Evolutionary conservation across 2,329 filamentous ascomycete genomes (phyloP).

Genomic region (Amauroascus verrucosus): DNA sequence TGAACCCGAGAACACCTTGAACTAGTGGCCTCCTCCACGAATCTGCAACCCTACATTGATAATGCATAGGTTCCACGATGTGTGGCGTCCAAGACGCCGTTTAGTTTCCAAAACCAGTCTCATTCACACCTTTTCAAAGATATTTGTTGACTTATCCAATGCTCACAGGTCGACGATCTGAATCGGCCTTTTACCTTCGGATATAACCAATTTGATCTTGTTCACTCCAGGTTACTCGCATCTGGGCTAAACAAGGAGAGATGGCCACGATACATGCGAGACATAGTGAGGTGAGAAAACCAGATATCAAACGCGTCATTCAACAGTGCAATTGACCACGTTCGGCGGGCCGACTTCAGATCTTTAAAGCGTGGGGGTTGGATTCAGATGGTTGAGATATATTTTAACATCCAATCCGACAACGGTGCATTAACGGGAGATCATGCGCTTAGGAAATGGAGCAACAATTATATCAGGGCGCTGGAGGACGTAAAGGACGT

Average conservation of each 20-base stretch:
- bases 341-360: slow-evolving; percentile 24
- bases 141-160: not conserved
- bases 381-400: slow-evolving; percentile 81
- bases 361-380: slow-evolving; percentile 67
- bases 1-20: not conserved
- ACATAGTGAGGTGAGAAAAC: slow-evolving; percentile 51
- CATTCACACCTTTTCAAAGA: not conserved
- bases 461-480: slow-evolving; percentile 51
- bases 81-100: not conserved
- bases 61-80: not conserved
- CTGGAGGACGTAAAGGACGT: slow-evolving; percentile 57
- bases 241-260: slow-evolving; percentile 58
- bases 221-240: slow-evolving; percentile 57
- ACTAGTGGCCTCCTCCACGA: not conserved
- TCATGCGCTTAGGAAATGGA: slow-evolving; percentile 58
- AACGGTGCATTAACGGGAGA: slow-evolving; percentile 64
- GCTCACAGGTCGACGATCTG: slow-evolving; percentile 52
- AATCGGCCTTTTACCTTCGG: slow-evolving; percentile 60
- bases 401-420: slow-evolving; percentile 75
- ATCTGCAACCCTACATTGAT: not conserved
- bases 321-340: not conserved
- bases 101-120: not conserved
- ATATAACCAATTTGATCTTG: slow-evolving; percentile 64
- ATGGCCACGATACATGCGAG: slow-evolving; percentile 66
- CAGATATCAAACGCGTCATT: not conserved